Evolutionary conservation across 768 basidiomycete genomes (phyloP), one percentile per base, ranked within the genome.

Genomic region (Lentinula sp.): DNA sequence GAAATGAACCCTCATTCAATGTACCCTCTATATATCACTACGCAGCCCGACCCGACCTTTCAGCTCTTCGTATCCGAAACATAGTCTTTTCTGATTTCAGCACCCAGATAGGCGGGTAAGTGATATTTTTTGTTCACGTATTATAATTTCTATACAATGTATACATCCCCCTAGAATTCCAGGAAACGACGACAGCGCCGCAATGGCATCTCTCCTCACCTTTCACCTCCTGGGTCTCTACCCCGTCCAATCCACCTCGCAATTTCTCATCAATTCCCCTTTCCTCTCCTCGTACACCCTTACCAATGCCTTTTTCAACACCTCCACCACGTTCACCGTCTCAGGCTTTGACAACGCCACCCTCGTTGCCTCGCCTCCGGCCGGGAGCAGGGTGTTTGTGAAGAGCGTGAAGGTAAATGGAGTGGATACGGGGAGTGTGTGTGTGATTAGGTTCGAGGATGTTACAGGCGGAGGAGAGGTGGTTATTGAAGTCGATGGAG

Each of bases 151-250:
- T 35, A 13, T 9, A 9, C 48, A 28, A 28, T 28, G 23, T 34
- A 35, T 5, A 1, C 40, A 32, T 18, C 18, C 39, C 23, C 34
- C 45, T 42, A 76, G 80, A 37, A 74, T 82, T 32, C 81, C 81
- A 2, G 80, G 80, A 3, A 82, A 82, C 62, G 81, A 82, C 62
- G 80, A 82, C 65, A 78, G 77, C 4, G 81, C 78, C 23, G 81
- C 81, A 8, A 83, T 83, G 81, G 80, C 80, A 0, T 68, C 78
- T 6, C 73, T 81, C 18, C 75, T 81, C 11, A 70, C 72, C 6
- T 83, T 82, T 74, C 80, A 82, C 65, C 68, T 82, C 49, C 69
- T 82, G 15, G 81, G 81, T 0, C 68, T 83, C 37, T 83, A 82
- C 64, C 81, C 81, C 13, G 79, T 82, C 32, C 73, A 76, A 2